Conservation (phyloP, 2,329 filamentous ascomycete species). For the Neonectria sp. region DNA sequence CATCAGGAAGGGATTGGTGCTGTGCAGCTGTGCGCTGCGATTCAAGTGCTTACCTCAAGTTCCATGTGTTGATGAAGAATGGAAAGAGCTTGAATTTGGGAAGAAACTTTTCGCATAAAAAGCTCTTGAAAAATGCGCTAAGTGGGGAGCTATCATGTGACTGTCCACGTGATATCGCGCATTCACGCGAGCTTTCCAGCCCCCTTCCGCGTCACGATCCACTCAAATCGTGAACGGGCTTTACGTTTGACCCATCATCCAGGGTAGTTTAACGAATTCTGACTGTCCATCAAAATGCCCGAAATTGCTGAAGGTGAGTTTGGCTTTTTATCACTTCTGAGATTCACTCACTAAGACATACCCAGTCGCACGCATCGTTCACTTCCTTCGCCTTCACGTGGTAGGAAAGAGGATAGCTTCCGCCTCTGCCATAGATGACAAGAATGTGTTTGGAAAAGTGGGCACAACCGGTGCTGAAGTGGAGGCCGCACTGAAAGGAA, state of each 20-base stretch:
- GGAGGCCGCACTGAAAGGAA: slow-evolving; percentile 80
- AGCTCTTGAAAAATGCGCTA: slow-evolving; percentile 46
- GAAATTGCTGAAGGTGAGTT: slow-evolving; percentile 73
- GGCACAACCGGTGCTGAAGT: slow-evolving; percentile 85
- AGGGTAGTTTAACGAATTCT: background rate
- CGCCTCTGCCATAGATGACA: slow-evolving; percentile 82
- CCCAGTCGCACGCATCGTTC: slow-evolving; percentile 86
- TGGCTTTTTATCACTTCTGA: slow-evolving; percentile 14
- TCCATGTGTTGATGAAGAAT: slow-evolving; percentile 40
- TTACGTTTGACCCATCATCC: background rate
- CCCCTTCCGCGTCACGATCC: slow-evolving; percentile 14
- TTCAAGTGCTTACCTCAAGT: slow-evolving; percentile 47
- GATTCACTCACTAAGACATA: slow-evolving; percentile 16
- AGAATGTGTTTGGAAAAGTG: slow-evolving; percentile 91
- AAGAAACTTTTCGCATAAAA: slow-evolving; percentile 48
- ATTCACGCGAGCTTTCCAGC: slow-evolving; percentile 4
- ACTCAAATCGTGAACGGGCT: background rate
- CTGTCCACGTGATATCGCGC: slow-evolving; percentile 45
- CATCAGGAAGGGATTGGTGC: slow-evolving; percentile 73
- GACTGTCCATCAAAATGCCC: slow-evolving; percentile 63
- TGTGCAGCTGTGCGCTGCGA: slow-evolving; percentile 31
- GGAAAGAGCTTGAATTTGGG: slow-evolving; percentile 29
- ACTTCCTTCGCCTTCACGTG: slow-evolving; percentile 87
- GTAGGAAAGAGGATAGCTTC: slow-evolving; percentile 84
- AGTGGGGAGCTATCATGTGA: slow-evolving; percentile 42